A percentile compares a stretch with the other conserved stretches of the same genome.
Evolutionary conservation across 257 asterid species (phyloP).

Genomic region (Knoxia roxburghii): DNA sequence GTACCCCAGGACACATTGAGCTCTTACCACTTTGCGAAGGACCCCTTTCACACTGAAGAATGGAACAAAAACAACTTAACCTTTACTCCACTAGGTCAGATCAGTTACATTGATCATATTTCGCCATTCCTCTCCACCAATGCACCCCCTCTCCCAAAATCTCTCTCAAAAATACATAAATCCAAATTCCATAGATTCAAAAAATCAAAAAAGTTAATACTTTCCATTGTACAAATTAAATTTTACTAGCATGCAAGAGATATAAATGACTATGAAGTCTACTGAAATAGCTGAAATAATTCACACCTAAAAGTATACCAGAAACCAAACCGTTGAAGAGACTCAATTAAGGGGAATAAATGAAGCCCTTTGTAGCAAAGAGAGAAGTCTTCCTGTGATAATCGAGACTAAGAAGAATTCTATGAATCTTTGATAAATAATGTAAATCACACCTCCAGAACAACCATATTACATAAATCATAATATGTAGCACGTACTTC

Average conservation of each 20-base stretch:
- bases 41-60: no score
- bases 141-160: neutral
- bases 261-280: no score
- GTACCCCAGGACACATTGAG: no score
- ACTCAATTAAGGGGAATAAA: neutral
- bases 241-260: neutral
- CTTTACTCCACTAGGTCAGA: no score
- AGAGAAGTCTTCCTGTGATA: neutral
- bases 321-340: neutral
- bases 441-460: neutral
- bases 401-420: neutral
- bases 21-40: no score
- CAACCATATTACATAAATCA: neutral
- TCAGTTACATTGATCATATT: neutral
- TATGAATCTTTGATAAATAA: neutral
- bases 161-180: neutral
- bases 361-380: neutral
- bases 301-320: neutral
- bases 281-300: neutral
- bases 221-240: neutral
- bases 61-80: no score
- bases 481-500: conserved; percentile 34
- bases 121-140: neutral
- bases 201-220: neutral
- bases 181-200: neutral